These are phyloP conservation scores for Penicillium sp. DNA, from an alignment of 2,329 filamentous ascomycete species.

Conservation along the genomic window DNA sequence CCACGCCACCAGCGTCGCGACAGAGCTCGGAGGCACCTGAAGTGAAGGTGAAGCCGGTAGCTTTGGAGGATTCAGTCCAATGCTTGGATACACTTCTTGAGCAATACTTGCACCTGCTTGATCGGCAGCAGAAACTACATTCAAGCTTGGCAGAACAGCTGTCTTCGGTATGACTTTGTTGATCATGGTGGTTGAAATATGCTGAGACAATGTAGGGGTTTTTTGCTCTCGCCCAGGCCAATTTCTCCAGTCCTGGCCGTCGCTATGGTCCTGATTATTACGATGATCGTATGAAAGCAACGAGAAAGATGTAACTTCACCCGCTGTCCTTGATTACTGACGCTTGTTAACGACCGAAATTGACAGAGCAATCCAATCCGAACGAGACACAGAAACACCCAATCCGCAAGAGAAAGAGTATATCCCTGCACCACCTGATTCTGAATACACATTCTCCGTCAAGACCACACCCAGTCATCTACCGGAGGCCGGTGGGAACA, in stretches of 20 bases:
- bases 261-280: constrained; percentile 51
- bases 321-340: neutral
- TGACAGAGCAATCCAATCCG: constrained; percentile 15
- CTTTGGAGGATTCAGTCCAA: constrained; percentile 29
- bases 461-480: neutral
- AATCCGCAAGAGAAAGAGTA: neutral
- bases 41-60: constrained; percentile 15
- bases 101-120: constrained; percentile 44
- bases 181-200: neutral
- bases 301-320: constrained; percentile 36
- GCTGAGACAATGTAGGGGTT: constrained; percentile 43
- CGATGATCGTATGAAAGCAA: constrained; percentile 52
- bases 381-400: neutral
- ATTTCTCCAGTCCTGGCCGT: constrained; percentile 46
- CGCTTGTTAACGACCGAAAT: constrained; percentile 3
- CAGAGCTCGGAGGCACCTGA: constrained; percentile 29
- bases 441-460: constrained; percentile 8
- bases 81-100: constrained; percentile 43
- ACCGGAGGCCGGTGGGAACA: neutral
- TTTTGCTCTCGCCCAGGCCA: constrained; percentile 49
- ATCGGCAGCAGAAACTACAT: constrained; percentile 44
- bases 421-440: neutral
- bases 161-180: constrained; percentile 36
- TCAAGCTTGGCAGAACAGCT: constrained; percentile 36
- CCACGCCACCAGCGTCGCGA: constrained; percentile 36